phyloP scores from a whole-genome alignment of 164 flowering plant species.

The Vitis cinerea region DNA sequence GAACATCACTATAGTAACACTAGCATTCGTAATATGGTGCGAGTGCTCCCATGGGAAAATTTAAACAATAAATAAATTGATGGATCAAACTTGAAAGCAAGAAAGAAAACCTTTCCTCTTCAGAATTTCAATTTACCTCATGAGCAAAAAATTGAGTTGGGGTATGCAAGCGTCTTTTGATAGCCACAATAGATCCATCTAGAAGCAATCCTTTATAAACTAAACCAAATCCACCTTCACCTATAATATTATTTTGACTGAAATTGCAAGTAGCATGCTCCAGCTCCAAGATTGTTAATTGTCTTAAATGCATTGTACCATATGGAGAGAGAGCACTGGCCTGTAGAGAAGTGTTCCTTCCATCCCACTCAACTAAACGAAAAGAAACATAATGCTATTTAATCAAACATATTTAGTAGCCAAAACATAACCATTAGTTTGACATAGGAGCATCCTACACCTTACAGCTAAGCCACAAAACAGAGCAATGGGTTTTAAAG shows the following conservation, averaged over 20 bases:
- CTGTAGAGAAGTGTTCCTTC: conserved; percentile 23
- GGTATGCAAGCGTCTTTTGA: conserved; percentile 36
- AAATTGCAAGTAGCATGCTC: conserved; percentile 46
- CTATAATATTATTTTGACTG: conserved; percentile 39
- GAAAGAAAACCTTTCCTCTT: not conserved
- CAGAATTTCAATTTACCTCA: conserved; percentile 29
- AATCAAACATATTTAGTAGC: not conserved
- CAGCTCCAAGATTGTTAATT: conserved; percentile 32
- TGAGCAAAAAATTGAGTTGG: conserved; percentile 28
- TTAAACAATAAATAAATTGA: not conserved
- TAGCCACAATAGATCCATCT: conserved; percentile 51
- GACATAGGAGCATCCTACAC: not conserved
- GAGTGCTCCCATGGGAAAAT: not conserved
- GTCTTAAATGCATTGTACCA: conserved; percentile 20
- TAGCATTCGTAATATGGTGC: too few relatives aligned
- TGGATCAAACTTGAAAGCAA: not conserved
- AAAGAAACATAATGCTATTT: not conserved
- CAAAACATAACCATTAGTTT: not conserved
- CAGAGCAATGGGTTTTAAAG: not conserved
- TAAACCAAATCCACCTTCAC: conserved; percentile 49
- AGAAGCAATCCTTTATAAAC: conserved; percentile 51
- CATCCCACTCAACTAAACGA: conserved; percentile 24
- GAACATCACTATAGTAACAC: not conserved
- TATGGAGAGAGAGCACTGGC: conserved; percentile 19
- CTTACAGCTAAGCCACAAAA: not conserved